Percentiles rank a stretch among this genome's conserved stretches.
Evolutionary conservation across 371 early-diverging fungal genomes (phyloP).

Genomic region (Mucor ambiguus): DNA sequence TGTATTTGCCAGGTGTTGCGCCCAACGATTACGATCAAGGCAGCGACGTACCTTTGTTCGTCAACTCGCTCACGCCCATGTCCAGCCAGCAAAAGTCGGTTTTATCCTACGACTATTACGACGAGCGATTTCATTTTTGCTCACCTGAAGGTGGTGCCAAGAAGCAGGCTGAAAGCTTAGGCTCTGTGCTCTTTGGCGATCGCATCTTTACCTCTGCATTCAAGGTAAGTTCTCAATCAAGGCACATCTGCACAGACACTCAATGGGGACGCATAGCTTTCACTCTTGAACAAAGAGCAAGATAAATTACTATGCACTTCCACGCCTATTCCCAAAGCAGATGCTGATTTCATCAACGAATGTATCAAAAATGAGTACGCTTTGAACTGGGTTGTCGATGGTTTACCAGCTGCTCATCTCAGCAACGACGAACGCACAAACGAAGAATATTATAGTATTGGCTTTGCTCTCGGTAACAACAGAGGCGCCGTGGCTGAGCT

Average conservation of each 20-base stretch:
- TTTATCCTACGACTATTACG: slow-evolving; percentile 88
- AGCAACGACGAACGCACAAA: slow-evolving; percentile 60
- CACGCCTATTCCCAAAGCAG: slow-evolving; percentile 61
- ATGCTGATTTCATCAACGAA: slow-evolving; percentile 85
- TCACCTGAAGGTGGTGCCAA: slow-evolving; percentile 69
- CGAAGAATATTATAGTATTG: slow-evolving; percentile 73
- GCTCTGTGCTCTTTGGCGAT: slow-evolving; percentile 95
- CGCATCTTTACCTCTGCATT: slow-evolving; percentile 88
- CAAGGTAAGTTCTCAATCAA: slow-evolving; percentile 50
- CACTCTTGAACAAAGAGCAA: slow-evolving; percentile 32
- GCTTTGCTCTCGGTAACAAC: slow-evolving; percentile 71
- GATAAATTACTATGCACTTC: slow-evolving; percentile 74
- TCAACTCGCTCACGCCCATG: slow-evolving; percentile 90
- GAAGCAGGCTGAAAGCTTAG: slow-evolving; percentile 82
- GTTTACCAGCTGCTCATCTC: slow-evolving; percentile 84
- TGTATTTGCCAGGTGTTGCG: slow-evolving; percentile 95
- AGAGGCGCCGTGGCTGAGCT: slow-evolving; percentile 3
- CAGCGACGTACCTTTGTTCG: slow-evolving; percentile 74
- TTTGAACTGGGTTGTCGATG: slow-evolving; percentile 90
- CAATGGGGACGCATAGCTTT: slow-evolving; percentile 19
- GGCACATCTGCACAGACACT: not conserved
- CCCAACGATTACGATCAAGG: slow-evolving; percentile 82
- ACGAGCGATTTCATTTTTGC: slow-evolving; percentile 86
- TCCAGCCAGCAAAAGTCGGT: slow-evolving; percentile 67
- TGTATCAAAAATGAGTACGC: slow-evolving; percentile 83